A percentile compares a stretch with the other conserved stretches of the same genome.
phyloP scores from a whole-genome alignment of 805 yeast species.

The Yamadazyma ubonensis region DNA sequence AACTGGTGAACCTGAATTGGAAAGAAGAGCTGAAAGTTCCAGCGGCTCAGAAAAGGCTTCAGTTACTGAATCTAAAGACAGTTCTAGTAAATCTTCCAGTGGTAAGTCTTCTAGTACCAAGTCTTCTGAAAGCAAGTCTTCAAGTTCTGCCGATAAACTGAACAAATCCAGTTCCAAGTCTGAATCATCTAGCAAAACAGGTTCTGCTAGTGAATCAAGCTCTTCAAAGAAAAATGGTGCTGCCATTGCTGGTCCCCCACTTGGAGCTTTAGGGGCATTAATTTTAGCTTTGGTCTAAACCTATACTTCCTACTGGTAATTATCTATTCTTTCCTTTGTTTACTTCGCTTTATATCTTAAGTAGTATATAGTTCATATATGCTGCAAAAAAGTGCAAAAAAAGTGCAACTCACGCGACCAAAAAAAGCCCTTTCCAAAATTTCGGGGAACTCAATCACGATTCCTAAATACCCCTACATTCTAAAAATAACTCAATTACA shows the following conservation, averaged over 20 bases:
- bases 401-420: no score
- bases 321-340: no score
- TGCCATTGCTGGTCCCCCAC: conserved; percentile 1
- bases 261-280: conserved; percentile 6
- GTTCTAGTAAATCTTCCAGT: not conserved
- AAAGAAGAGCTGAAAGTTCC: conserved; percentile 4
- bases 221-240: conserved; percentile 1
- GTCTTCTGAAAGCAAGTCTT: not conserved
- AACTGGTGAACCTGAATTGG: not conserved
- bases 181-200: not conserved
- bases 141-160: not conserved
- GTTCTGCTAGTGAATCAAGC: not conserved
- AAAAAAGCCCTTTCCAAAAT: no score
- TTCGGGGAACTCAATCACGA: no score
- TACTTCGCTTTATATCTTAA: no score
- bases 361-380: not conserved
- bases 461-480: no score
- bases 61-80: not conserved
- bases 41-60: conserved; percentile 2
- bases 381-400: not conserved
- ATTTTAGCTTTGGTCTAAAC: conserved; percentile 3
- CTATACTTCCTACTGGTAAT: no score
- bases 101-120: not conserved
- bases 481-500: no score
- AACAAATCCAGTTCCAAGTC: not conserved